A percentile compares a stretch with the other conserved stretches of the same genome.
These are phyloP conservation scores for Ceratocystiopsis minuta DNA, from an alignment of 2,329 filamentous ascomycete species.

Conservation along the genomic window DNA sequence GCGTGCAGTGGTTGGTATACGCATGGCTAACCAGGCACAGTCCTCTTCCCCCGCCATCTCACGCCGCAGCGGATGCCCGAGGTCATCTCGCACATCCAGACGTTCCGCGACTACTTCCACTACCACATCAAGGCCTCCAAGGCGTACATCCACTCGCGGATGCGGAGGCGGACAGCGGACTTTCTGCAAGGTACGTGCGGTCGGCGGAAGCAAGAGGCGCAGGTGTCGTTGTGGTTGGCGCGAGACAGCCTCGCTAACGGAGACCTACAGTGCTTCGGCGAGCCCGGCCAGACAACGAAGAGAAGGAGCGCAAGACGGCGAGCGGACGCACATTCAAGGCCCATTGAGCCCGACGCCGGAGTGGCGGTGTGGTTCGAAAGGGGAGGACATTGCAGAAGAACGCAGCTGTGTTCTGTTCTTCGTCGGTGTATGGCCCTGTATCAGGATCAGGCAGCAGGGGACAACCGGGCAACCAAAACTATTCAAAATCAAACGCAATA, in stretches of 20 bases:
- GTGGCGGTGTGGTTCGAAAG: no score
- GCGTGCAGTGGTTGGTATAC: no score
- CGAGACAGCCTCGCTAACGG: background rate
- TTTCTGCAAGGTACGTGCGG: slow-evolving; percentile 70
- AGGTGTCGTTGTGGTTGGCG: background rate
- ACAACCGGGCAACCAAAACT: no score
- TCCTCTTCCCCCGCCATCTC: slow-evolving; percentile 89
- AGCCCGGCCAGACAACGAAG: slow-evolving; percentile 85
- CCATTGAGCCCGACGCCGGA: slow-evolving; percentile 1
- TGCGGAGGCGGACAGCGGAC: slow-evolving; percentile 93
- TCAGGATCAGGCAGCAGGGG: no score
- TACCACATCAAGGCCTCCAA: slow-evolving; percentile 99
- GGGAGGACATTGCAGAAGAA: no score
- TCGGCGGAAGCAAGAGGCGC: background rate
- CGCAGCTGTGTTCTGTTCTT: no score
- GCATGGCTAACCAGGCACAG: slow-evolving; percentile 31
- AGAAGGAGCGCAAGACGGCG: slow-evolving; percentile 95
- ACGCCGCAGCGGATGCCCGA: slow-evolving; percentile 79
- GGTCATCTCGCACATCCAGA: slow-evolving; percentile 98
- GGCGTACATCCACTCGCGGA: slow-evolving; percentile 95
- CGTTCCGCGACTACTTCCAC: slow-evolving; percentile 99
- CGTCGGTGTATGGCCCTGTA: no score
- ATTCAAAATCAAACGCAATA: no score
- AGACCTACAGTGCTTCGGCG: slow-evolving; percentile 61
- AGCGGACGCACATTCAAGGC: slow-evolving; percentile 79